Evolutionary conservation across 1,284 basidiomycete species (phyloP), one percentile per base, ranked within the genome.

Genomic region (Veloboletus limbatus): DNA sequence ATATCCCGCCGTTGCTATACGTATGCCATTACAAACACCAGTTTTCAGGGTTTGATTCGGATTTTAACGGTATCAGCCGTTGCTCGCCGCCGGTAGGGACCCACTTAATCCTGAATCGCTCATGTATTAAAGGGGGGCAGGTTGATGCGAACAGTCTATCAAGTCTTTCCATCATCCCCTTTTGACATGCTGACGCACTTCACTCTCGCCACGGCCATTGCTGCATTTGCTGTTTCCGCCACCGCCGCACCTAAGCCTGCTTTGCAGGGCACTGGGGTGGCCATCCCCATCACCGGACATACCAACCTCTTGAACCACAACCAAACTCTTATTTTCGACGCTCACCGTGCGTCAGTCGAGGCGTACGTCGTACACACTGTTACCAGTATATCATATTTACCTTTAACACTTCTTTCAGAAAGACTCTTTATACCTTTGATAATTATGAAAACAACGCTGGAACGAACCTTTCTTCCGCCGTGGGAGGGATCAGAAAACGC

Each of bases 271-370:
- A 14, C n/a, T 10, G 47, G 50, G 3, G 20, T 1, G 0, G 31
- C 43, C 2, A 45, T 61, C 22, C 40, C 52, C 2, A 33, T 61
- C 38, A 18, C 36, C n/a, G 61, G 55, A 27, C 51, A 45, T 20
- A 52, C 54, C 2, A 6, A 0, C 0, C 31, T 54, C 3, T 3
- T 31, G 3, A 53, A 50, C 8, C 10, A 32, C 2, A 53, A 59
- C 38, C 36, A 49, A 1, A 46, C 21, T 18, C 52, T 55, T 6
- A 45, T 55, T 34, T 1, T 45, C 8, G 43, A 44, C 2, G 50
- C 45, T 3, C 47, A 59, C 35, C 14, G 53, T 13, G 45, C 41
- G 13, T 48, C 41, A 11, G 18, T 45, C 25, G 31, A 40, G 11
- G 49, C 39, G 53, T 59, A 49, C 11, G 59, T 50, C 14, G 1